Evolutionary conservation across 2,329 filamentous ascomycete genomes (phyloP).

Genomic region (Ceratocystis eucalypticola): DNA sequence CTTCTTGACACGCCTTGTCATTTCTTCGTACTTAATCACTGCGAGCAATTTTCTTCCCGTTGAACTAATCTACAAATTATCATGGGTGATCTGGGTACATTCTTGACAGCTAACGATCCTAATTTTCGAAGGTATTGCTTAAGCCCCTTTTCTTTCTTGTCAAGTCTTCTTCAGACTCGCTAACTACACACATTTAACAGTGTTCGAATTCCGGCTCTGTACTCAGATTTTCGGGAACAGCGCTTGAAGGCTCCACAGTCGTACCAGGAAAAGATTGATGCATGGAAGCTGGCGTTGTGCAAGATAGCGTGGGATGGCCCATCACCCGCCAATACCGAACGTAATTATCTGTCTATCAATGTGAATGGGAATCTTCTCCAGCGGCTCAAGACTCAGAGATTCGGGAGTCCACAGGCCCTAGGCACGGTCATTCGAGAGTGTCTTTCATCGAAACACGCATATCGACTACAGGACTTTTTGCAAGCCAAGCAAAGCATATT

Average conservation of each 20-base stretch:
- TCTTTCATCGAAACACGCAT: constrained; percentile 51
- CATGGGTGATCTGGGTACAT: constrained; percentile 58
- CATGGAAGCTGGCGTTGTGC: constrained; percentile 66
- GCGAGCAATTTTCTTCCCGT: no score
- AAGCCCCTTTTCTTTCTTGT: neutral
- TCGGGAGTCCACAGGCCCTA: constrained; percentile 67
- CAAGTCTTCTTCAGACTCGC: neutral
- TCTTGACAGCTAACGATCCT: constrained; percentile 45
- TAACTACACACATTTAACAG: constrained; percentile 30
- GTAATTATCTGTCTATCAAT: constrained; percentile 39
- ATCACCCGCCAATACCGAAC: constrained; percentile 30
- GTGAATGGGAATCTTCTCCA: constrained; percentile 52
- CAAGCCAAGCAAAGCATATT: constrained; percentile 56
- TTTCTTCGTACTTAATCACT: no score
- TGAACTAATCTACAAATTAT: constrained; percentile 19
- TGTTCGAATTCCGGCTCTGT: constrained; percentile 68
- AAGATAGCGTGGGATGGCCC: constrained; percentile 51
- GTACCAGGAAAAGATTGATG: constrained; percentile 63
- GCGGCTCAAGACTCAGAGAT: constrained; percentile 61
- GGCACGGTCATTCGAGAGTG: constrained; percentile 67
- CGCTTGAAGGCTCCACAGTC: constrained; percentile 69
- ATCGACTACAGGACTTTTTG: constrained; percentile 58
- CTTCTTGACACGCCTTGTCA: neutral
- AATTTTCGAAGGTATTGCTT: constrained; percentile 43
- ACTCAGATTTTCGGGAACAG: constrained; percentile 71